phyloP scores from a whole-genome alignment of 2,329 filamentous ascomycete species.

The Fusarium circinatum region DNA sequence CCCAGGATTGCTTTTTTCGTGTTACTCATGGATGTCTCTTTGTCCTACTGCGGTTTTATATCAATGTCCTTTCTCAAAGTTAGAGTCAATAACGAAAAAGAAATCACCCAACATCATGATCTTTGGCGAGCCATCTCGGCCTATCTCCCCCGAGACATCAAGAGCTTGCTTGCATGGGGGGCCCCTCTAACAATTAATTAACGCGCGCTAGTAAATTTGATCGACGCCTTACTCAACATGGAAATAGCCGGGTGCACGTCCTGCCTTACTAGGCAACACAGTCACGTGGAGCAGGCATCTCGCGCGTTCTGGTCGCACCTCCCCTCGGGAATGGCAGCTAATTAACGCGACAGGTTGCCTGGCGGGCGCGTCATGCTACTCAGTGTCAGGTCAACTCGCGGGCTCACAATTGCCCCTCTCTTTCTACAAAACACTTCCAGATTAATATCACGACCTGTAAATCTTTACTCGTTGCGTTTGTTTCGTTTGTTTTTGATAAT shows the following conservation, averaged over 20 bases:
- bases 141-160: slow-evolving; percentile 26
- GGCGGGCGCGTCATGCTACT: slow-evolving; percentile 50
- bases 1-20: slow-evolving; percentile 34
- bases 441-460: slow-evolving; percentile 8
- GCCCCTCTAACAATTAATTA: slow-evolving; percentile 18
- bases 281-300: slow-evolving; percentile 40
- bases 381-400: slow-evolving; percentile 35
- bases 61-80: background rate
- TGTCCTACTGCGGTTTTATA: slow-evolving; percentile 9
- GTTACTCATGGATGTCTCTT: slow-evolving; percentile 38
- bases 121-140: slow-evolving; percentile 21
- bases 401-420: slow-evolving; percentile 31
- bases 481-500: slow-evolving; percentile 5
- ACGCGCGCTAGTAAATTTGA: slow-evolving; percentile 20
- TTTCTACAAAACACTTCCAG: slow-evolving; percentile 23
- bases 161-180: background rate
- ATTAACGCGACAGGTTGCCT: slow-evolving; percentile 56
- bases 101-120: slow-evolving; percentile 12
- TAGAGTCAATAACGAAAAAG: background rate
- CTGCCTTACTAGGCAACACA: background rate
- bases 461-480: slow-evolving; percentile 4
- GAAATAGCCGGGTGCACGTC: background rate
- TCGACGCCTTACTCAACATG: background rate
- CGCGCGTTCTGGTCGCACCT: slow-evolving; percentile 38
- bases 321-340: slow-evolving; percentile 38